Base-by-base conservation (phyloP, 78 protist species). In the Chrysochromulina tobinii region DNA sequence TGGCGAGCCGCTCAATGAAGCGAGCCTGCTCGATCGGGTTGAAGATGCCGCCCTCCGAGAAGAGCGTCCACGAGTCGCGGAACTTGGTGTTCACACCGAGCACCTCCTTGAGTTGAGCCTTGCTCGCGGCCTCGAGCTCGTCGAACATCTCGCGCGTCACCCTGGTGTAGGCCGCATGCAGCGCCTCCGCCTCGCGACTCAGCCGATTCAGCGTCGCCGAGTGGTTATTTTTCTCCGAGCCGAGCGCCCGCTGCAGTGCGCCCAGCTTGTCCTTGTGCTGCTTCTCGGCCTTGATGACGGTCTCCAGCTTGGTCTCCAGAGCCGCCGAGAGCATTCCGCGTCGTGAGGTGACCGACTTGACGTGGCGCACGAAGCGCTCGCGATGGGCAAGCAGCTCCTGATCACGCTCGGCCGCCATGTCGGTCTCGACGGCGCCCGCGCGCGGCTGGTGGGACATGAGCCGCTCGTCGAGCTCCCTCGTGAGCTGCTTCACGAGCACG, bases 311-410 rank as follows among this genome's bases (percentile, higher is more conserved):
- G n/a, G 58, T 3, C 21, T 14, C 59, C 11, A 20, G 4, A 3
- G 84, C 58, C 38, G 9, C n/a, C 72, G 9, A 21, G 17, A 14
- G n/a, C 9, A 21, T 14, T 4, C n/a, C 72, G 48, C 72, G 72
- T 14, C 72, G 7, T 21, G 72, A 3, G n/a, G n/a, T 5, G 48
- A 75, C 8, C 12, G 4, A 1, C 53, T 50, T 50, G 53, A 14
- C 84, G 84, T 75, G 84, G 23, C 84, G 84, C 23, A 5, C 48
- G 59, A 75, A 75, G 18, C 84, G 84, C 84, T 75, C 84, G n/a
- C 84, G 59, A 8, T 75, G 84, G 12, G 58, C 25, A 11, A 38
- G 59, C 15, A 75, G 58, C 59, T 75, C 84, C 1, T 75, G 48
- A 0, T 38, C 0, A 14, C 84, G 84, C 4, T 48, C 53, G 54